A percentile compares a stretch with the other conserved stretches of the same genome.
phyloP scores from a whole-genome alignment of 495 filamentous ascomycete genomes.

The Penicillium coffeae region DNA sequence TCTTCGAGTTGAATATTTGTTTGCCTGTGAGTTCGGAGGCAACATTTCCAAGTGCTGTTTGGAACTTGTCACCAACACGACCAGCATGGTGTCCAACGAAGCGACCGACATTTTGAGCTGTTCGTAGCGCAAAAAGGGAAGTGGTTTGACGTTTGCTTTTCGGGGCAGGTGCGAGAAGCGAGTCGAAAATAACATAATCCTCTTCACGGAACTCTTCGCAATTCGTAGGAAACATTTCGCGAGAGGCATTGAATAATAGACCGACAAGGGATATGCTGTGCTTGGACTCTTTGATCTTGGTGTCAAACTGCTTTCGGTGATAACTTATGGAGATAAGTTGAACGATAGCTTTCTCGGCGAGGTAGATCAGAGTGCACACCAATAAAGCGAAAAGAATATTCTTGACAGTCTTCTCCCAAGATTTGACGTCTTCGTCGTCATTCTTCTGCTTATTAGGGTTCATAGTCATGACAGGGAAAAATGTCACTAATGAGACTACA shows the following conservation, averaged over 20 bases:
- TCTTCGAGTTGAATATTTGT: conserved; percentile 85
- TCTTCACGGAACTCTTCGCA: conserved; percentile 87
- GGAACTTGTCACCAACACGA: conserved; percentile 84
- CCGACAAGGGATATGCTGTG: conserved; percentile 73
- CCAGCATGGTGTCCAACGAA: conserved; percentile 63
- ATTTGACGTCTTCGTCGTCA: conserved; percentile 28
- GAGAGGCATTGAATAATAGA: conserved; percentile 83
- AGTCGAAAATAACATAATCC: conserved; percentile 84
- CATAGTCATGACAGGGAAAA: conserved; percentile 59
- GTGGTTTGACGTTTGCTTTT: conserved; percentile 38
- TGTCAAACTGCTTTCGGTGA: conserved; percentile 88
- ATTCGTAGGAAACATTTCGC: conserved; percentile 83
- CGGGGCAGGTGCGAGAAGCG: conserved; percentile 43
- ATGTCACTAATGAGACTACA: conserved; percentile 73
- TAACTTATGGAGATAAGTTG: conserved; percentile 94
- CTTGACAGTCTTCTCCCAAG: conserved; percentile 61
- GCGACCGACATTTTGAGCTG: conserved; percentile 49
- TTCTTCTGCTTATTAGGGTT: conserved; percentile 31
- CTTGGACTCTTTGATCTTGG: conserved; percentile 85
- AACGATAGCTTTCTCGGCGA: conserved; percentile 78
- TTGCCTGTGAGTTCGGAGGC: conserved; percentile 93
- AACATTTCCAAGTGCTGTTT: conserved; percentile 84
- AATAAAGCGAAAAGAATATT: conserved; percentile 71
- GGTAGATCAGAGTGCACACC: conserved; percentile 69
- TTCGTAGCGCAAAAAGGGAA: conserved; percentile 66